Conservation (phyloP, 1,284 basidiomycete genomes). For the Kalmanozyma brasiliensis region DNA sequence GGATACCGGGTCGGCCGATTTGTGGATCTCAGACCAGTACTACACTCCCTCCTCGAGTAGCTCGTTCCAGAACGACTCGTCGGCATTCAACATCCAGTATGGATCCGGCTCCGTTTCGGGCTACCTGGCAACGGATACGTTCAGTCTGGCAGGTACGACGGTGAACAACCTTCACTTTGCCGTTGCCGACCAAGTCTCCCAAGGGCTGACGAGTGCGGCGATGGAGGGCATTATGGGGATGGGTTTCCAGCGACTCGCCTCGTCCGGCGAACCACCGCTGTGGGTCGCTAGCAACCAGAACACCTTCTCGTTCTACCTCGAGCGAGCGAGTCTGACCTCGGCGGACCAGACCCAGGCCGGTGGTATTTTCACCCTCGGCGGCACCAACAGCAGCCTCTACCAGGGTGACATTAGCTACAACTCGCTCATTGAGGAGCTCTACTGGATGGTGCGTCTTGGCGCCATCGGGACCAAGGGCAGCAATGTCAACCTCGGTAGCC, state of each 20-base stretch:
- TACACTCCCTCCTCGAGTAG: conserved; percentile 31
- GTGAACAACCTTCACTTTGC: conserved; percentile 49
- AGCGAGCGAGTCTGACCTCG: conserved; percentile 29
- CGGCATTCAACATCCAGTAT: conserved; percentile 47
- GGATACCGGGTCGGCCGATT: conserved; percentile 57
- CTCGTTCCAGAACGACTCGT: conserved; percentile 33
- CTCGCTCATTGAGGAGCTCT: conserved; percentile 35
- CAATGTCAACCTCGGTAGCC: conserved; percentile 21
- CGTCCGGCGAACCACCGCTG: conserved; percentile 33
- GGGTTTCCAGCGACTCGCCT: conserved; percentile 49
- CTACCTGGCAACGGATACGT: conserved; percentile 34
- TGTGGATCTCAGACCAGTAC: conserved; percentile 36
- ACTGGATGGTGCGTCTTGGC: conserved; percentile 58
- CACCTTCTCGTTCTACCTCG: conserved; percentile 57
- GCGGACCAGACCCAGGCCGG: conserved; percentile 23
- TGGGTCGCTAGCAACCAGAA: conserved; percentile 41
- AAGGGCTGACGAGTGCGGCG: conserved; percentile 19
- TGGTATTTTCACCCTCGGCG: conserved; percentile 60
- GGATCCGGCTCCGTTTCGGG: conserved; percentile 48
- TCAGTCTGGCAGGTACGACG: conserved; percentile 39
- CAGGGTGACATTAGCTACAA: conserved; percentile 51
- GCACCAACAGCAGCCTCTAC: conserved; percentile 49
- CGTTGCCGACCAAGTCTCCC: conserved; percentile 46
- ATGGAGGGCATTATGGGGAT: conserved; percentile 59
- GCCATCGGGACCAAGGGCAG: conserved; percentile 33